Percentiles rank a stretch among this genome's conserved stretches.
Conservation (phyloP, 2,329 filamentous ascomycete species). For the Colletotrichum godetiae region DNA sequence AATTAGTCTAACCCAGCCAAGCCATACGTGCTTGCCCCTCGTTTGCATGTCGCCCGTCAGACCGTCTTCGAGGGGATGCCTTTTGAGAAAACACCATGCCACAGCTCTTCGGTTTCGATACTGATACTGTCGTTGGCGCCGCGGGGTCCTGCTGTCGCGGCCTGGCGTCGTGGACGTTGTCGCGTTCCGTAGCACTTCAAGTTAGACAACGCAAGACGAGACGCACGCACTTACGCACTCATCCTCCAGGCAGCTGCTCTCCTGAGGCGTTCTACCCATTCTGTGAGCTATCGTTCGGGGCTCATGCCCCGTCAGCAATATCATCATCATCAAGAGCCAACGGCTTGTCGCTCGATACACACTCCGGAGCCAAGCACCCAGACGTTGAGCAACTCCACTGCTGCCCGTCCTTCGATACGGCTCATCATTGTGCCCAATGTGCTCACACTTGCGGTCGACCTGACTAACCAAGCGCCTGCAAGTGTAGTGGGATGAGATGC, state of each 20-base stretch:
- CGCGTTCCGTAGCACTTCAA: slow-evolving; percentile 7
- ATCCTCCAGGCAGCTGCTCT: slow-evolving; percentile 1
- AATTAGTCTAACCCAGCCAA: not conserved
- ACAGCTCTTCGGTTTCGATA: not conserved
- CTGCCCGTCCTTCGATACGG: slow-evolving; percentile 1
- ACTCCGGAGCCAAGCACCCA: not conserved
- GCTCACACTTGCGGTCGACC: slow-evolving; percentile 14
- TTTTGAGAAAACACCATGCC: not conserved
- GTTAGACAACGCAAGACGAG: slow-evolving; percentile 12
- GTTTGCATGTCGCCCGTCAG: not conserved
- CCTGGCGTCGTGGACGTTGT: not conserved
- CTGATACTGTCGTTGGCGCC: not conserved
- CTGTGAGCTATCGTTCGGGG: not conserved
- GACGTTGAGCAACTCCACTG: not conserved
- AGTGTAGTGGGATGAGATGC: slow-evolving; percentile 31
- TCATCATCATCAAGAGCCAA: slow-evolving; percentile 2
- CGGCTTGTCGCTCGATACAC: not conserved
- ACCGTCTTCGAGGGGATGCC: not conserved
- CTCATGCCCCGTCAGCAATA: not conserved
- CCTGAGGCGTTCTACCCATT: not conserved
- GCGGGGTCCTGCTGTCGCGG: not conserved
- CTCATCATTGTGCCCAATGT: slow-evolving; percentile 11
- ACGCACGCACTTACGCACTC: slow-evolving; percentile 22
- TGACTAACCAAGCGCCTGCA: slow-evolving; percentile 28
- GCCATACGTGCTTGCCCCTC: not conserved